Base-by-base conservation (phyloP, 2,329 filamentous ascomycete genomes). In the Blastomyces parvus region DNA sequence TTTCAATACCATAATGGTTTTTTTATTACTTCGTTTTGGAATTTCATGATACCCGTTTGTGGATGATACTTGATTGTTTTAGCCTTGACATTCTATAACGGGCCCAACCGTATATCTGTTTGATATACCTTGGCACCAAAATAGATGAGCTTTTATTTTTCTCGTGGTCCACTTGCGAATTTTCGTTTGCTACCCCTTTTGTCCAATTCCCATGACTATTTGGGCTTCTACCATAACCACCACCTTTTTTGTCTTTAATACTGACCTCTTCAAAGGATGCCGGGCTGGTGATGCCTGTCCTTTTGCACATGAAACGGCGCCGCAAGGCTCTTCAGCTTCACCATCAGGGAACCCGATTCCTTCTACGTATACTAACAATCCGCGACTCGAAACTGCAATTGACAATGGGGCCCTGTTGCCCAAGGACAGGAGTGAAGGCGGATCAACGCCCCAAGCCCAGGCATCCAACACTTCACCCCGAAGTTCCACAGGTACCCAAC, bases 261-360 rank as follows among this genome's bases (percentile, higher is more conserved):
- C 72, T 74, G 62, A 74, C 64, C 50, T 62, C 44, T 17, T 27
- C 62, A 48, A 66, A 82, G 80, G 83, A 64, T 84, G 83, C 72
- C 76, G 81, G 69, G 77, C 80, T 65, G 82, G 82, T 62, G 74
- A 77, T 66, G 70, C 76, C 60, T 84, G 83, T 68, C 78, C 76
- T 40, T 84, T 78, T 70, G 69, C 77, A 66, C 82, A 84, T 69
- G 77, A 78, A 71, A 67, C 65, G 63, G 69, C 69, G 50, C 64
- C 63, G 63, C 65, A 68, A 59, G 65, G 65, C 55, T 48, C 62
- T 50, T 64, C 64, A 50, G 56, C 64, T 52, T 27, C 66, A 60
- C 30, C 57, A 1, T 19, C n/a, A 33, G 67, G 66, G 61, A 56
- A 56, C 57, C 64, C 61, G 38, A 53, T 36, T 44, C 66, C 66